Conservation (phyloP, 1,139 yeast species). For the Geotrichum candidum region DNA sequence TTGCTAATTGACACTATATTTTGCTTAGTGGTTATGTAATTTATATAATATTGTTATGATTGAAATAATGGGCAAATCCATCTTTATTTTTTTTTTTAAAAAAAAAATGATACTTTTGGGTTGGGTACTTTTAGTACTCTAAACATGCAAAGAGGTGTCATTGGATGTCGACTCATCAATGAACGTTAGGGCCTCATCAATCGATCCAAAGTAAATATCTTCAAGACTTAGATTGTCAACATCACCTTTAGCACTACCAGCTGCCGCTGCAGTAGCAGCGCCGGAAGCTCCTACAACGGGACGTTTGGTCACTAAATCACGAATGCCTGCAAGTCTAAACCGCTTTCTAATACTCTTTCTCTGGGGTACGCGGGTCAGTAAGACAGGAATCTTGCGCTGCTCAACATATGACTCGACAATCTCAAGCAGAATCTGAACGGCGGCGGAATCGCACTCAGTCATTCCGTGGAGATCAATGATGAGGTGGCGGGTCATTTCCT, state of each 20-base stretch:
- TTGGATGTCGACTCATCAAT: constrained; percentile 20
- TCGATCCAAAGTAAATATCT: constrained; percentile 31
- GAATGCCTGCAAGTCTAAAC: constrained; percentile 37
- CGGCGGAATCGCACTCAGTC: constrained; percentile 83
- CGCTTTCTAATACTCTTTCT: constrained; percentile 37
- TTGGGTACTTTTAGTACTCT: background rate
- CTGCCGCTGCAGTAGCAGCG: constrained; percentile 16
- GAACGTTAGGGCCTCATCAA: constrained; percentile 35
- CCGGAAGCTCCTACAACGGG: constrained; percentile 14
- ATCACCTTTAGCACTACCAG: background rate
- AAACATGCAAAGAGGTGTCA: background rate
- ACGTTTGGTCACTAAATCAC: constrained; percentile 29
- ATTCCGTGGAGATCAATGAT: constrained; percentile 81
- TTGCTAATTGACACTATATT: too few species aligned
- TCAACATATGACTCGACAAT: constrained; percentile 48
- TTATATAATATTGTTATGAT: too few species aligned
- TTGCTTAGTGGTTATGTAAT: too few species aligned
- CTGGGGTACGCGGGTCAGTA: constrained; percentile 58
- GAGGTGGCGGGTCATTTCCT: constrained; percentile 56
- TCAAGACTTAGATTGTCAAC: background rate
- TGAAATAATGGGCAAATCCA: too few species aligned
- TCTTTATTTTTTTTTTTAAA: too few species aligned
- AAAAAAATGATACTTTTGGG: too few species aligned
- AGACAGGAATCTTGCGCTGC: constrained; percentile 52
- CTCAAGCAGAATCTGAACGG: constrained; percentile 66